Base-by-base conservation (phyloP, 768 basidiomycete genomes). In the Lactarius hengduanensis region DNA sequence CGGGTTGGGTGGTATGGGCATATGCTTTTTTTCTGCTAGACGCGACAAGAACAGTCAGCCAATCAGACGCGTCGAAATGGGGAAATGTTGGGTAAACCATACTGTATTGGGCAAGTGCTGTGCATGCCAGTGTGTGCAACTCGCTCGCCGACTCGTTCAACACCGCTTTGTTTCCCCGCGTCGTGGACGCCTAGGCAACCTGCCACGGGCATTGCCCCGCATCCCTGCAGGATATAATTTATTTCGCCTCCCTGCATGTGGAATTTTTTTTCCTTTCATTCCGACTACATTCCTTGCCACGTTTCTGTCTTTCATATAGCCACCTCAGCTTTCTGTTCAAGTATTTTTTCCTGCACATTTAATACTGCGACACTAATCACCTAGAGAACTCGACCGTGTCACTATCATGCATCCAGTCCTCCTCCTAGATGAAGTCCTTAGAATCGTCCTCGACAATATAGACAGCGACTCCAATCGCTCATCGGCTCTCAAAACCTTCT, bases 351-450 rank as follows among this genome's bases (percentile, higher is more conserved):
- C 28, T 38, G 26, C 28, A 36, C 45, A 53, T 53, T 53, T 26
- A 53, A 53, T 53, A 53, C 22, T 18, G 28, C 41, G 30, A 16
- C 54, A n/a, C 38, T 34, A 61, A 28, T 32, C 22, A 4, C 34
- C 36, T 53, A 38, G 30, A 53, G 3, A 22, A 28, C 10, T 26
- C 34, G 28, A 57, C 20, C 30, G 22, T 16, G 40, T n/a, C 38
- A 16, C n/a, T 61, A n/a, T 45, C 32, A 71, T 71, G 70, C 70
- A 71, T 56, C 57, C 61, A 10, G 68, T 69, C 16, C 70, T 71
- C 50, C 70, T 69, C 40, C 11, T 71, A 70, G 70, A 71, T 47
- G 70, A 71, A 59, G 32, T 71, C 36, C 56, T 71, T 5, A 66
- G 70, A 63, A 59, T 60, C 8, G 66, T 69, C n/a, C 63, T 71